phyloP scores from a whole-genome alignment of 495 filamentous ascomycete species.

The Achaetomiella virescens region DNA sequence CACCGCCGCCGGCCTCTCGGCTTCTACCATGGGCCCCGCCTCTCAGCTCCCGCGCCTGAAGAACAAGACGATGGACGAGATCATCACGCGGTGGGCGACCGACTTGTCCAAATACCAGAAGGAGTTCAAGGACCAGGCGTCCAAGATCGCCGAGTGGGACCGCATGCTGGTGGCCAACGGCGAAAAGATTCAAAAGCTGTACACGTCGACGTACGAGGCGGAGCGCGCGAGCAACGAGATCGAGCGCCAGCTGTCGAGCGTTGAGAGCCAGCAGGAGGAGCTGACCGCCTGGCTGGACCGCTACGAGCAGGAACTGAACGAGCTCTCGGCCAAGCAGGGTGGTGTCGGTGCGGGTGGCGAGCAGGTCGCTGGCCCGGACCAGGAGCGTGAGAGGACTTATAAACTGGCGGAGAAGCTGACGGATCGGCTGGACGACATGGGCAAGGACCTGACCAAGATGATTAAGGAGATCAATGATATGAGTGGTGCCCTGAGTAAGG shows the following conservation, averaged over 20 bases:
- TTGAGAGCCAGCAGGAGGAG: conserved; percentile 90
- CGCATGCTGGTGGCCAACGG: conserved; percentile 83
- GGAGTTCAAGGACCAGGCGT: conserved; percentile 83
- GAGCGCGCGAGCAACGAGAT: conserved; percentile 86
- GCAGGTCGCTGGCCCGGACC: conserved; percentile 74
- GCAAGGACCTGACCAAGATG: conserved; percentile 85
- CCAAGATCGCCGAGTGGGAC: conserved; percentile 86
- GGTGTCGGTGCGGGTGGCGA: conserved; percentile 38
- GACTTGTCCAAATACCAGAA: conserved; percentile 94
- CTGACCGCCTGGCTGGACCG: conserved; percentile 74
- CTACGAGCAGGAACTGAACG: conserved; percentile 84
- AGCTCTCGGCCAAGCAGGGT: conserved; percentile 66
- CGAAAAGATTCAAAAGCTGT: conserved; percentile 86
- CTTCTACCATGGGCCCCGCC: conserved; percentile 70
- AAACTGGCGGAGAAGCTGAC: conserved; percentile 86
- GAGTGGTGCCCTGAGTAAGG: conserved; percentile 76
- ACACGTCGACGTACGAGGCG: conserved; percentile 78
- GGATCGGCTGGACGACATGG: conserved; percentile 82
- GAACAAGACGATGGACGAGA: conserved; percentile 99
- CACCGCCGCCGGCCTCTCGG: conserved; percentile 43
- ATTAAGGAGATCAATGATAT: conserved; percentile 96
- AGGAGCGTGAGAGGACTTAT: conserved; percentile 91
- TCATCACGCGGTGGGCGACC: conserved; percentile 94
- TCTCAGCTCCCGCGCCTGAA: conserved; percentile 85
- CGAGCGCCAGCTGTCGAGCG: conserved; percentile 77